Evolutionary conservation across 306 rosid genomes (phyloP), one percentile per base, ranked within the genome.

Genomic region (Lupinus albus): DNA sequence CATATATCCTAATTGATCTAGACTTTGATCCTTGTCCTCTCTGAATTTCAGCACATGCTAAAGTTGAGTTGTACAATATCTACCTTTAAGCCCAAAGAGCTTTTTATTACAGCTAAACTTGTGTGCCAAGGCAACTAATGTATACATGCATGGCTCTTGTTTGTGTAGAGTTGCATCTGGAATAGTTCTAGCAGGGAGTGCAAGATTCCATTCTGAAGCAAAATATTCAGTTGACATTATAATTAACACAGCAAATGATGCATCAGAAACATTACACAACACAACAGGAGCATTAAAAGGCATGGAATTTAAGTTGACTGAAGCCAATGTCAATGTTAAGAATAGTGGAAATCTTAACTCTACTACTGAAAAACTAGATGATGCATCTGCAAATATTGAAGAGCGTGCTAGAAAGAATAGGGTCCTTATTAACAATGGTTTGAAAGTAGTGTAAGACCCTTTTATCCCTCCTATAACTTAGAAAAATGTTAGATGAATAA

Each of bases 171-270:
- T 64, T 67, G 91, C 89, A 17, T 81, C 82, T 20, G 92, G 95
- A 12, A 61, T 91, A 67, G 89, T 81, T 32, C 77, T 91, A 6
- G 89, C 81, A 2, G 96, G 93, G 54, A 91, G 83, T 60, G 84
- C 68, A 14, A 83, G 80, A 57, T 86, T 91, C 67, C 80, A 88
- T 78, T 88, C 82, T 28, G 73, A 88, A 61, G 97, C 91, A 0
- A 80, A 80, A 63, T 47, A 61, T 5, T 81, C 87, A 15, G 93
- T 86, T 73, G 70, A 83, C 33, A 84, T 90, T 13, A 77, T 91
- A 68, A 88, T 88, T 17, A 76, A 81, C 63, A 86, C 95, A 8
- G 96, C 96, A 33, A 80, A 84, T 47, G 80, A 84, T n/a, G 97
- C 97, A 52, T 81, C 96, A 36, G 76, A 78, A 41, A 86, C 93